A percentile compares a stretch with the other conserved stretches of the same genome.
Conservation (phyloP, 2,329 filamentous ascomycete genomes). For the Claviceps sp. region DNA sequence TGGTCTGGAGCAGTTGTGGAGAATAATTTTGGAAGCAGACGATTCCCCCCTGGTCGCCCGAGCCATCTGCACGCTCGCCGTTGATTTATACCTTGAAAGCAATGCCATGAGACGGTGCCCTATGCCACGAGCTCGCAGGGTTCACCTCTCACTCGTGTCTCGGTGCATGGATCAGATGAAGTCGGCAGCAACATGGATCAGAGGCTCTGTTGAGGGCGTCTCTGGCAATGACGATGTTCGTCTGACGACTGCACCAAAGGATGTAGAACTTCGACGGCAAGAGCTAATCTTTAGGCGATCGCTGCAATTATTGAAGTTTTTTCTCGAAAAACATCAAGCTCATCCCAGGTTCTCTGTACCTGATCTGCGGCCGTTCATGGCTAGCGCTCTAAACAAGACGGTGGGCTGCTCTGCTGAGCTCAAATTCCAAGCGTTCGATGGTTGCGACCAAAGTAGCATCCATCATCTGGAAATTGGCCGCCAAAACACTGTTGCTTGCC, state of each 20-base stretch:
- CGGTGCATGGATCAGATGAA: conserved; percentile 61
- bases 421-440: conserved; percentile 63
- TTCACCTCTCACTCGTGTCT: conserved; percentile 59
- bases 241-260: conserved; percentile 37
- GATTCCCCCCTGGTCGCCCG: conserved; percentile 50
- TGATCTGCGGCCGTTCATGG: conserved; percentile 39
- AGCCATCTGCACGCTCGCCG: conserved; percentile 58
- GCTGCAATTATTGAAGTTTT: conserved; percentile 52
- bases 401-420: conserved; percentile 54
- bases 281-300: conserved; percentile 56
- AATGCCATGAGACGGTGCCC: conserved; percentile 35
- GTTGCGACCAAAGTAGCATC: conserved; percentile 44
- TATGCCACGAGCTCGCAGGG: conserved; percentile 34
- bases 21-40: conserved; percentile 59
- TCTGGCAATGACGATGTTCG: conserved; percentile 34
- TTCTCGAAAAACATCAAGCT: conserved; percentile 51
- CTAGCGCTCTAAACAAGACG: conserved; percentile 35
- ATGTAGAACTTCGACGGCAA: conserved; percentile 31
- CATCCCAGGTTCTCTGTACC: conserved; percentile 47
- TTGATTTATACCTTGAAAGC: conserved; percentile 54
- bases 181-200: conserved; percentile 42
- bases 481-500: conserved; percentile 55
- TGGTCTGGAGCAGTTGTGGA: conserved; percentile 66
- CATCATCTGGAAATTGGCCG: conserved; percentile 52
- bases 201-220: conserved; percentile 29